phyloP scores from a whole-genome alignment of 2,329 filamentous ascomycete species.

The Dactylellina parvicollis region DNA sequence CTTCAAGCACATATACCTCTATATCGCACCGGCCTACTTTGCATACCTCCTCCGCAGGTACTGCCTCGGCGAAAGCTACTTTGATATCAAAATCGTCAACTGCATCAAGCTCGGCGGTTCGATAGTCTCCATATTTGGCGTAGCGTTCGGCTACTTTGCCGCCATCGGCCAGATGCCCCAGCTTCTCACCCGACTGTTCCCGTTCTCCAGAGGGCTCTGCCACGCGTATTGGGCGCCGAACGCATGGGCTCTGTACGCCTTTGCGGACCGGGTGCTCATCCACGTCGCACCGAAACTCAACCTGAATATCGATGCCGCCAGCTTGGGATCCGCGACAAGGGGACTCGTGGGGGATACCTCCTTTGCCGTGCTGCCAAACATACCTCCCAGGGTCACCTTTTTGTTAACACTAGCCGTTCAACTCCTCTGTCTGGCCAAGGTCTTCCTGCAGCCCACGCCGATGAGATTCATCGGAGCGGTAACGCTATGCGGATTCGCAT shows the following conservation, averaged over 20 bases:
- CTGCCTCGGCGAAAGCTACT: slow-evolving; percentile 81
- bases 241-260: slow-evolving; percentile 96
- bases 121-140: slow-evolving; percentile 75
- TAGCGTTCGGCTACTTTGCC: slow-evolving; percentile 90
- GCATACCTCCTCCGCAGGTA: slow-evolving; percentile 89
- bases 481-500: slow-evolving; percentile 93
- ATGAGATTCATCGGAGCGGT: slow-evolving; percentile 88
- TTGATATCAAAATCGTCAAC: slow-evolving; percentile 80
- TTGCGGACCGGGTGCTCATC: slow-evolving; percentile 84
- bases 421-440: slow-evolving; percentile 77
- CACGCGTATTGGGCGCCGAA: slow-evolving; percentile 99
- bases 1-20: slow-evolving; percentile 98
- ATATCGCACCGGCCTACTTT: slow-evolving; percentile 94
- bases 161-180: slow-evolving; percentile 84
- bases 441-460: slow-evolving; percentile 84
- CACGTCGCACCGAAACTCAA: slow-evolving; percentile 84
- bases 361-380: slow-evolving; percentile 90
- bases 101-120: slow-evolving; percentile 82
- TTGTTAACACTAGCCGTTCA: slow-evolving; percentile 72
- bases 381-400: slow-evolving; percentile 83
- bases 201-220: slow-evolving; percentile 90
- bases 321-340: slow-evolving; percentile 87
- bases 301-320: slow-evolving; percentile 75
- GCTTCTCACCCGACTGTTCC: slow-evolving; percentile 84
- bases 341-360: slow-evolving; percentile 92